A percentile compares a stretch with the other conserved stretches of the same genome.
Conservation (phyloP, 495 filamentous ascomycete species). For the Hypoxylon fragiforme region DNA sequence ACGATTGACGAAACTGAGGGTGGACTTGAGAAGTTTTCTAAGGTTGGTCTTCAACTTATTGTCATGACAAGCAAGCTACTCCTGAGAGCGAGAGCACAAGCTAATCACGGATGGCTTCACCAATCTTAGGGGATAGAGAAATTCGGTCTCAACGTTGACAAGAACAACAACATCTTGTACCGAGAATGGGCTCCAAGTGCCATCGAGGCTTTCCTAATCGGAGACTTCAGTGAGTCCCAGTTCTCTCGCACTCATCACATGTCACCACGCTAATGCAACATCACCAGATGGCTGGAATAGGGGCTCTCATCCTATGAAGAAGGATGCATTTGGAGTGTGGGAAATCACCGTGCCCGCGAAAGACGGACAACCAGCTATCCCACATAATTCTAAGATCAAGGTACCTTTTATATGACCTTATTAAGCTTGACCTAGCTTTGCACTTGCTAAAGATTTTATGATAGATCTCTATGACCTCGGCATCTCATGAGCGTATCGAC, state of each 20-base stretch:
- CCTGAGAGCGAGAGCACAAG: not conserved
- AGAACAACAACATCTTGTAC: slow-evolving; percentile 85
- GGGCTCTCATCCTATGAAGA: slow-evolving; percentile 80
- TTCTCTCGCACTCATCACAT: not conserved
- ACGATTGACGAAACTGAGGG: slow-evolving; percentile 82
- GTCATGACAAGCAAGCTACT: too few relatives aligned
- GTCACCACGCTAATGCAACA: slow-evolving; percentile 9
- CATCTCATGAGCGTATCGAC: slow-evolving; percentile 78
- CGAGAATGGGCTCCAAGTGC: slow-evolving; percentile 97
- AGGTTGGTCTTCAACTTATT: slow-evolving; percentile 57
- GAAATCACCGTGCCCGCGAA: slow-evolving; percentile 74
- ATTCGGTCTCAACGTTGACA: slow-evolving; percentile 78
- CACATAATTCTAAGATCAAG: slow-evolving; percentile 94
- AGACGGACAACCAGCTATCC: slow-evolving; percentile 75
- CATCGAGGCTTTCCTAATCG: slow-evolving; percentile 79
- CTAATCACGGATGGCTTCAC: slow-evolving; percentile 16
- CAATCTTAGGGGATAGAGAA: slow-evolving; percentile 72
- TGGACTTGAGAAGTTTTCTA: slow-evolving; percentile 89
- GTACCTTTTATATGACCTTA: slow-evolving; percentile 53
- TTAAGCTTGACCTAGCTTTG: slow-evolving; percentile 1
- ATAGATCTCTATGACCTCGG: slow-evolving; percentile 83
- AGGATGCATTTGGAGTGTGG: slow-evolving; percentile 84
- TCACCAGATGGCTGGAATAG: slow-evolving; percentile 81
- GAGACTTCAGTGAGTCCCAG: slow-evolving; percentile 78
- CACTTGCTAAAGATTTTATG: slow-evolving; percentile 28